Percentiles rank a stretch among this genome's conserved stretches.
These are phyloP conservation scores for Oryza glaberrima DNA, from an alignment of 176 grass and related monocot species.

Conservation along the genomic window DNA sequence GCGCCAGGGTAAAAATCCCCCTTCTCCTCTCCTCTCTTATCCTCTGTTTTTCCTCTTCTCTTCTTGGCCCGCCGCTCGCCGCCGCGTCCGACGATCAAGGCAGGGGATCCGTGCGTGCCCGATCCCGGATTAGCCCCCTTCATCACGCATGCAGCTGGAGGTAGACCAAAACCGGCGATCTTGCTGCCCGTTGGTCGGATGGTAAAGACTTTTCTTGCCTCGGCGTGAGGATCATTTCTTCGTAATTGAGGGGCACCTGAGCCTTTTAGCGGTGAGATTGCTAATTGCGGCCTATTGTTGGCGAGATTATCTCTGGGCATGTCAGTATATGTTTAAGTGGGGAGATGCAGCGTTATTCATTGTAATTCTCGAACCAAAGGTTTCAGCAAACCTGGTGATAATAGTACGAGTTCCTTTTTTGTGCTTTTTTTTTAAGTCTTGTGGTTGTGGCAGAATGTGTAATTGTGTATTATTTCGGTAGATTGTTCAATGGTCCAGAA, in stretches of 20 bases:
- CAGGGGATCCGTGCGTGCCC: slow-evolving; percentile 8
- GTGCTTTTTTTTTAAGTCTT: not conserved
- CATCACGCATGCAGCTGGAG: not conserved
- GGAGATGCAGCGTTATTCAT: not conserved
- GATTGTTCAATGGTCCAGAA: not conserved
- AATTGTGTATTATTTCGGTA: too few species aligned
- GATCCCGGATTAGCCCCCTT: not conserved
- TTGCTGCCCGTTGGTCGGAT: not conserved
- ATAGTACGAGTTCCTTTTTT: not conserved
- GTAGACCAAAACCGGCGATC: not conserved
- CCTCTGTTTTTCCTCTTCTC: not conserved
- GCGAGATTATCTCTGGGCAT: not conserved
- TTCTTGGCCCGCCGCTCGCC: not conserved
- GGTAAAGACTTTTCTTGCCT: not conserved
- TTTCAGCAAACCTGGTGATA: not conserved
- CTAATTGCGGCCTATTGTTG: not conserved
- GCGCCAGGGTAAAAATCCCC: slow-evolving; percentile 57
- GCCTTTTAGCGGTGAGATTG: not conserved
- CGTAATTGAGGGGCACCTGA: not conserved
- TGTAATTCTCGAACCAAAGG: not conserved
- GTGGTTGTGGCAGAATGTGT: too few species aligned
- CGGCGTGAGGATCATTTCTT: slow-evolving; percentile 13
- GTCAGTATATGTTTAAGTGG: not conserved
- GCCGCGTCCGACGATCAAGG: not conserved
- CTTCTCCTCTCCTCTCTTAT: not conserved